Evolutionary conservation across 345 rosid species (phyloP).

Genomic region (Hibiscus tridactylites): DNA sequence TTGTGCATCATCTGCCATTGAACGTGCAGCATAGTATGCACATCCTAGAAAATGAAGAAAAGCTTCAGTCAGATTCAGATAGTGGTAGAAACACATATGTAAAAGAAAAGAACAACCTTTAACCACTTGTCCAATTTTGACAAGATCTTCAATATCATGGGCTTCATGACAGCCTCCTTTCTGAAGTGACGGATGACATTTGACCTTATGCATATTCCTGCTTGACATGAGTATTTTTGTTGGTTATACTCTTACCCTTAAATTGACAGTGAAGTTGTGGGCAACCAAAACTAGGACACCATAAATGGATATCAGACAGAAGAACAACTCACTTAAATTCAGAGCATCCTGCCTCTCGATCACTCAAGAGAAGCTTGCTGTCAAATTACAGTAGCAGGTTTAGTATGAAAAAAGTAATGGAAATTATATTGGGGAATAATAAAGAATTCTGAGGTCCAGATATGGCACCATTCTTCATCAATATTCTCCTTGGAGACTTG

Average conservation of each 20-base stretch:
- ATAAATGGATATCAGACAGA: neutral
- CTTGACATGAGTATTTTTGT: slow-evolving; percentile 9
- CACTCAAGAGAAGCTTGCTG: slow-evolving; percentile 71
- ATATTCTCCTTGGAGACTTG: slow-evolving; percentile 56
- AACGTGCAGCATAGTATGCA: slow-evolving; percentile 77
- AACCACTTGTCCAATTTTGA: slow-evolving; percentile 82
- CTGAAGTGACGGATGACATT: slow-evolving; percentile 69
- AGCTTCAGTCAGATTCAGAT: slow-evolving; percentile 5
- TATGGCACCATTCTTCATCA: slow-evolving; percentile 81
- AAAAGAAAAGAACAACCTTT: slow-evolving; percentile 40
- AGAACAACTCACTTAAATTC: slow-evolving; percentile 68
- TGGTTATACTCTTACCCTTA: neutral
- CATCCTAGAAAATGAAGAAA: slow-evolving; percentile 51
- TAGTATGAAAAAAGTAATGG: slow-evolving; percentile 12
- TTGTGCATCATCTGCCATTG: slow-evolving; percentile 74
- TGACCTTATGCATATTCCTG: slow-evolving; percentile 70
- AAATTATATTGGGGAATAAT: neutral
- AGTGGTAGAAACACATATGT: neutral
- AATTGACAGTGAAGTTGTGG: slow-evolving; percentile 9
- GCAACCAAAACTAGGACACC: slow-evolving; percentile 4
- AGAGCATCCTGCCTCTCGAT: slow-evolving; percentile 50
- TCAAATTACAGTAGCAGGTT: slow-evolving; percentile 20
- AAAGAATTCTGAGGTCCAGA: slow-evolving; percentile 9
- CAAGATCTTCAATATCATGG: slow-evolving; percentile 97
- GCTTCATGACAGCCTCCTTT: slow-evolving; percentile 84